A percentile compares a stretch with the other conserved stretches of the same genome.
Evolutionary conservation across 2,329 filamentous ascomycete genomes (phyloP).

Genomic region (Hymenoscyphus scutula): DNA sequence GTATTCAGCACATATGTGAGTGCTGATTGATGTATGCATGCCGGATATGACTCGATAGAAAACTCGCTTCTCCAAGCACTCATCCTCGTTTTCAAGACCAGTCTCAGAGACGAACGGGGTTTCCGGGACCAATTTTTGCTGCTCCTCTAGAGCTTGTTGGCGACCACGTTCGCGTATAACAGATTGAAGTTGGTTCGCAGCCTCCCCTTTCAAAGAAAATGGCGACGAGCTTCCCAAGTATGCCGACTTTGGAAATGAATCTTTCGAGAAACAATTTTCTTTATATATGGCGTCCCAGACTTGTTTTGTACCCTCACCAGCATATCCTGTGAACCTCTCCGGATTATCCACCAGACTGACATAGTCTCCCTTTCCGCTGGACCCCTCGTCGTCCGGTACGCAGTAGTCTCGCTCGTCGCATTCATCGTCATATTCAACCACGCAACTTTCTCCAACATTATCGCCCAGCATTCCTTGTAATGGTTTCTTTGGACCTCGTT

Average conservation of each 20-base stretch:
- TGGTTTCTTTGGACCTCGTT: slow-evolving; percentile 66
- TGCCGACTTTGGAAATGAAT: slow-evolving; percentile 60
- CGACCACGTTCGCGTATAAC: slow-evolving; percentile 58
- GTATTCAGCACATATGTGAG: slow-evolving; percentile 94
- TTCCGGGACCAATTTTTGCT: slow-evolving; percentile 52
- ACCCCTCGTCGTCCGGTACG: slow-evolving; percentile 89
- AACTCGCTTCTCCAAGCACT: slow-evolving; percentile 97
- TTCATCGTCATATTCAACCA: slow-evolving; percentile 96
- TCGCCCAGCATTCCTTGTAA: slow-evolving; percentile 81
- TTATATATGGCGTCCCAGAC: slow-evolving; percentile 97
- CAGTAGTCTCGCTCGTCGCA: slow-evolving; percentile 97
- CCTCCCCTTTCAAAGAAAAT: slow-evolving; percentile 37
- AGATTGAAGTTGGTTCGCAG: slow-evolving; percentile 59
- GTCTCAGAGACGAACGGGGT: slow-evolving; percentile 60
- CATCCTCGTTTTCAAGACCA: slow-evolving; percentile 76
- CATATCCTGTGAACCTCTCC: slow-evolving; percentile 92
- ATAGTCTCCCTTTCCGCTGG: slow-evolving; percentile 86
- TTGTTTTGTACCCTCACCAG: slow-evolving; percentile 77
- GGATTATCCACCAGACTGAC: slow-evolving; percentile 92
- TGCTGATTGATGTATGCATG: slow-evolving; percentile 97
- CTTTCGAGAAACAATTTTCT: slow-evolving; percentile 88
- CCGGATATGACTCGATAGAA: slow-evolving; percentile 94
- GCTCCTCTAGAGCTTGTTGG: slow-evolving; percentile 60
- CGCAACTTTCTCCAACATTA: slow-evolving; percentile 88
- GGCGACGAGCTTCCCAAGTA: slow-evolving; percentile 47